Base-by-base conservation (phyloP, 2,329 filamentous ascomycete genomes). In the Endocalyx cinctus region DNA sequence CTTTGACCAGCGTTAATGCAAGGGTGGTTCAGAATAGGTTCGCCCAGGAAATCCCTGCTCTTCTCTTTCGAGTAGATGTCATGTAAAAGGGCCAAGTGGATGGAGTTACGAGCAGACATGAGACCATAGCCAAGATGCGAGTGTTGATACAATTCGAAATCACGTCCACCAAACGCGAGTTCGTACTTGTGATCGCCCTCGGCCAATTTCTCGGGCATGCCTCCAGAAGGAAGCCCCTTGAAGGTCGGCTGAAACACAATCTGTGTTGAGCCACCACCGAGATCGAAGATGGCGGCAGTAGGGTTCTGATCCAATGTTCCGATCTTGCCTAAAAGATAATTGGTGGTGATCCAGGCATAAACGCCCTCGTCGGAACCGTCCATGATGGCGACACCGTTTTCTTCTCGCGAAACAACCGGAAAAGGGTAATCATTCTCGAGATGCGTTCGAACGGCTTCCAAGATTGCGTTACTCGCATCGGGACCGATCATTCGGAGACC, bases 231-330 rank as follows among this genome's bases (percentile, higher is more conserved):
- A 36, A 76, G 74, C 35, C 77, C 74, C 58, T 86, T 83, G 66
- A 95, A 98, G 32, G 84, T 94, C 15, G 94, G 94, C 69, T 98
- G 81, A 63, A 97, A 98, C 48, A 98, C 94, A 56, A 98, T 96
- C 67, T 98, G 92, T 11, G 94, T 98, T 15, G 89, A 96, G 34
- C 92, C 92, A 52, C 92, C 92, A 43, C 92, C 92, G 30, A 98
- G 82, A 58, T 98, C 92, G 54, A 98, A 95, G 38, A 96, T 80
- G 31, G 92, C 92, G 25, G 92, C 94, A 2, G 92, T 97, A 31
- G 87, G 84, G 43, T 78, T 87, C 59, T 89, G 79, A 57, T 96
- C 90, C 2, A 88, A 86, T 10, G 86, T 85, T 39, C 92, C 92
- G 61, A 98, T 97, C 69, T 97, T 97, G 54, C 90, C 90, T 16